These are phyloP conservation scores for Gorgonomyces haynaldii DNA, from an alignment of 192 early-diverging fungal species.

Conservation along the genomic window DNA sequence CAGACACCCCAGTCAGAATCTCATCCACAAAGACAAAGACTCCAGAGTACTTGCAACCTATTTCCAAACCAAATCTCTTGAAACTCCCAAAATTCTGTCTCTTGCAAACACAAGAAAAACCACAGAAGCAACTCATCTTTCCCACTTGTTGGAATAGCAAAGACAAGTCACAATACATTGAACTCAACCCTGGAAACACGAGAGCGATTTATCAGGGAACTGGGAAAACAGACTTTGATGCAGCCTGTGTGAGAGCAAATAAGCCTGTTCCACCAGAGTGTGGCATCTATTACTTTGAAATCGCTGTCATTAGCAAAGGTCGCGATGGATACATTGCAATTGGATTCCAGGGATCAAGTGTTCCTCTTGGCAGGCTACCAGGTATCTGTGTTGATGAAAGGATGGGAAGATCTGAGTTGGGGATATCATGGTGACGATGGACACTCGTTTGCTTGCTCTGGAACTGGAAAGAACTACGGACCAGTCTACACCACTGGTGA, in stretches of 20 bases:
- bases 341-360: constrained; percentile 57
- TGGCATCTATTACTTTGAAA: constrained; percentile 90
- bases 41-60: no score
- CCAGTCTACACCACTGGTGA: constrained; percentile 88
- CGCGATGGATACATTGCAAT: constrained; percentile 81
- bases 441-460: constrained; percentile 61
- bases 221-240: constrained; percentile 62
- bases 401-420: constrained; percentile 83
- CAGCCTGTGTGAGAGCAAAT: constrained; percentile 71
- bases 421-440: constrained; percentile 98
- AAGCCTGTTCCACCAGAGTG: constrained; percentile 69
- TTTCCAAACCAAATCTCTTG: no score
- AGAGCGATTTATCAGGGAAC: constrained; percentile 6
- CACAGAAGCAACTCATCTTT: constrained; percentile 7
- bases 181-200: constrained; percentile 19
- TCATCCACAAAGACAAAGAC: no score
- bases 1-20: no score
- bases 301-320: constrained; percentile 73
- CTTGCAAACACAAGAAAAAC: no score
- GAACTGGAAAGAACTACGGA: constrained; percentile 70
- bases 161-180: constrained; percentile 40
- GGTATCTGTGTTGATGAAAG: constrained; percentile 51
- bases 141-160: constrained; percentile 51
- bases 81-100: no score
- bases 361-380: constrained; percentile 59